phyloP scores from a whole-genome alignment of 2,329 filamentous ascomycete genomes.

The Exophiala oligosperma region DNA sequence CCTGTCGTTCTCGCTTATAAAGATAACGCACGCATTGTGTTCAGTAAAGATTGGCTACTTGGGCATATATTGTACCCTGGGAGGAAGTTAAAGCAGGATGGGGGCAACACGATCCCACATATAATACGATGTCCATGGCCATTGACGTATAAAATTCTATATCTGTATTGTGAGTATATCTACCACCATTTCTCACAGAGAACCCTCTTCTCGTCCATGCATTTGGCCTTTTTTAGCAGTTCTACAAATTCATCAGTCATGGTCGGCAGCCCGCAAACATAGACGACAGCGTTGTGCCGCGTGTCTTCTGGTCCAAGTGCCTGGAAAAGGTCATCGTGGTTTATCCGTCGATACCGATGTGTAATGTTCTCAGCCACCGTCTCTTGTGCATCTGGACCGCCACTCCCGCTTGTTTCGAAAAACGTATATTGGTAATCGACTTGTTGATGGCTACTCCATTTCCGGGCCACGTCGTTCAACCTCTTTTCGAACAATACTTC shows the following conservation, averaged over 20 bases:
- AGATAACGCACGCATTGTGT: no score
- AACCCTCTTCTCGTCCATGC: constrained; percentile 50
- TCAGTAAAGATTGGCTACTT: no score
- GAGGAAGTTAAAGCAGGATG: no score
- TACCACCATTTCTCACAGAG: constrained; percentile 67
- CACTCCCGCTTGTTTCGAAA: constrained; percentile 46
- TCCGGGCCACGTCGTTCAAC: constrained; percentile 45
- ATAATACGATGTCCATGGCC: not conserved
- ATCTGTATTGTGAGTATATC: not conserved
- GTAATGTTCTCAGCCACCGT: constrained; percentile 24
- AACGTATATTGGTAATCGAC: constrained; percentile 47
- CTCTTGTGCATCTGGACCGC: not conserved
- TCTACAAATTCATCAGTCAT: constrained; percentile 70
- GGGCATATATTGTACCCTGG: no score
- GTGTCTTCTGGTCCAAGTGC: constrained; percentile 35
- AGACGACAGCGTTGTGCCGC: constrained; percentile 53
- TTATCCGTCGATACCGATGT: constrained; percentile 37
- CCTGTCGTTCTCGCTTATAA: no score
- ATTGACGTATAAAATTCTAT: not conserved
- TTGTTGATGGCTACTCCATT: constrained; percentile 26
- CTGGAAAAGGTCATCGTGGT: constrained; percentile 36
- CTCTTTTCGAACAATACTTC: constrained; percentile 55
- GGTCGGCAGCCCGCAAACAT: constrained; percentile 65
- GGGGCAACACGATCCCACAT: no score
- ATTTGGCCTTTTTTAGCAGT: constrained; percentile 38